These are phyloP conservation scores for Chalciporus chontae DNA, from an alignment of 768 basidiomycete genomes.

Conservation along the genomic window DNA sequence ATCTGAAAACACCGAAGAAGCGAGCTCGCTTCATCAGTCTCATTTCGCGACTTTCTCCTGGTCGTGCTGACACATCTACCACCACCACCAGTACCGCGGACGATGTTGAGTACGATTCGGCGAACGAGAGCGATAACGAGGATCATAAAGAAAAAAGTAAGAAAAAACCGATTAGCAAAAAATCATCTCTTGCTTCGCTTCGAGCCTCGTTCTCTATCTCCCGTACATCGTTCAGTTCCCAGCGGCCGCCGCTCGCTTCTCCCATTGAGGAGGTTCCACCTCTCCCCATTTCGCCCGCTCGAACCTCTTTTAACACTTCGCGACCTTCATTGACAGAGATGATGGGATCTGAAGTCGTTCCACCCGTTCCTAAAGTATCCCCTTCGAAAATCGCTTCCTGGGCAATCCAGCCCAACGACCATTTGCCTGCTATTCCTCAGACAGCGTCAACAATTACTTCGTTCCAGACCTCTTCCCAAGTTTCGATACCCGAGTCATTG, in stretches of 20 bases:
- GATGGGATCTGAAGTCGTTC: not conserved
- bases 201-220: constrained; percentile 30
- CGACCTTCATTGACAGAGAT: constrained; percentile 3
- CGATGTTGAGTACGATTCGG: constrained; percentile 20
- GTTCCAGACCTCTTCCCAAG: constrained; percentile 19
- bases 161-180: constrained; percentile 25
- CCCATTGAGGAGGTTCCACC: constrained; percentile 25
- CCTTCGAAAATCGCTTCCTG: constrained; percentile 25
- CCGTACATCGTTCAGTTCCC: constrained; percentile 27
- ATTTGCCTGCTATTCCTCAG: constrained; percentile 28
- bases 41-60: constrained; percentile 29
- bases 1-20: constrained; percentile 26
- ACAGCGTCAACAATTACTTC: constrained; percentile 27
- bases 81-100: not conserved
- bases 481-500: constrained; percentile 16
- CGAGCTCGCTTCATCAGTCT: constrained; percentile 32
- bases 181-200: constrained; percentile 29
- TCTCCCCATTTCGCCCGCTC: constrained; percentile 24
- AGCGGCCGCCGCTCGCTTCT: constrained; percentile 19
- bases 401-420: constrained; percentile 2
- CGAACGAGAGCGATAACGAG: constrained; percentile 21
- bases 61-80: constrained; percentile 20
- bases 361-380: constrained; percentile 2
- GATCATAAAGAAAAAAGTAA: constrained; percentile 13
- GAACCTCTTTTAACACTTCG: constrained; percentile 7